Evolutionary conservation across 2,329 filamentous ascomycete genomes (phyloP).

Genomic region (Pseudopithomyces maydicus): DNA sequence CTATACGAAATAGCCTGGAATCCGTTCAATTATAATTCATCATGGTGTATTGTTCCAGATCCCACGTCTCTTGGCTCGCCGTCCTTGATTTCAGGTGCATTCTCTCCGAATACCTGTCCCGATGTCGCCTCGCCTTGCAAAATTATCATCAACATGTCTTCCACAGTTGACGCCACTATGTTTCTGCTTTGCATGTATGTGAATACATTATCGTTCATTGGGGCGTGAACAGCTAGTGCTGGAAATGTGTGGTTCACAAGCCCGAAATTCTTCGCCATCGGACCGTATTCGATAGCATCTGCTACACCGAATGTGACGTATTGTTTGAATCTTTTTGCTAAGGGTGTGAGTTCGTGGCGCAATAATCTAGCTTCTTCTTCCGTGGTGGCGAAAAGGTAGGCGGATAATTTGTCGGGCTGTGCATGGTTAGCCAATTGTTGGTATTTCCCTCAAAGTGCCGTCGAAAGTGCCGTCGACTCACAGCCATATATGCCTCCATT

Average conservation of each 20-base stretch:
- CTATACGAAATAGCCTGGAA: too few relatives aligned
- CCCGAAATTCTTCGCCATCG: conserved; percentile 29
- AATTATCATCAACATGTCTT: conserved; percentile 26
- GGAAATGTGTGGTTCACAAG: conserved; percentile 11
- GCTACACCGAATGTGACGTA: conserved; percentile 24
- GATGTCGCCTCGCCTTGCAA: conserved; percentile 20
- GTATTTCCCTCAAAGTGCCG: background rate
- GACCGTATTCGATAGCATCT: conserved; percentile 21
- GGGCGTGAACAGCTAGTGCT: conserved; percentile 25
- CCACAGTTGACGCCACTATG: conserved; percentile 12
- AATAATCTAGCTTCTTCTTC: conserved; percentile 7
- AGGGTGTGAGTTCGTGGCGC: conserved; percentile 20
- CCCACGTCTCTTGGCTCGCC: background rate
- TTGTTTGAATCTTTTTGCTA: conserved; percentile 22
- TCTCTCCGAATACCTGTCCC: conserved; percentile 23
- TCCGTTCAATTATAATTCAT: background rate
- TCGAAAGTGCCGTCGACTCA: conserved; percentile 9
- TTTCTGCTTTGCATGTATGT: conserved; percentile 17
- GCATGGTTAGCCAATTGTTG: background rate
- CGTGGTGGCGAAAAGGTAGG: conserved; percentile 23
- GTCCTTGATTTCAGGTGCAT: conserved; percentile 11
- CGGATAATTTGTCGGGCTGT: conserved; percentile 24
- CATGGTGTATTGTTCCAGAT: background rate
- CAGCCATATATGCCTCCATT: conserved; percentile 24
- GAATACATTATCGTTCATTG: conserved; percentile 28